Conservation (phyloP, 2,329 filamentous ascomycete species). For the Didymella segeticola region DNA sequence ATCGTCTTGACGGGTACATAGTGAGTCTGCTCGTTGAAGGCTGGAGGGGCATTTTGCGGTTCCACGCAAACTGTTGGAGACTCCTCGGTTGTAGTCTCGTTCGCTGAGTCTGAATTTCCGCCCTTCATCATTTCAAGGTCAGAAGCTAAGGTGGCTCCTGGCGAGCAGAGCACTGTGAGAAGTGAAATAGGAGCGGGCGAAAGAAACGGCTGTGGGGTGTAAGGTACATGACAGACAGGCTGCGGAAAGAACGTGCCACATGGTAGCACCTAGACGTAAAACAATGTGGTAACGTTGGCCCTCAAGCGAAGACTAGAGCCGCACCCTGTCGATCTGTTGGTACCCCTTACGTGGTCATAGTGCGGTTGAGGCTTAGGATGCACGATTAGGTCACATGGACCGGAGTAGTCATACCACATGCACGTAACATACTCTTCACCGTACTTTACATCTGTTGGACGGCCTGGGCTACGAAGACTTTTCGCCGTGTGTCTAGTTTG, state of each 20-base stretch:
- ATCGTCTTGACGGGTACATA: constrained; percentile 30
- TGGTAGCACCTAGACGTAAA: not conserved
- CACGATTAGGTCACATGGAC: not conserved
- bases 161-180: not conserved
- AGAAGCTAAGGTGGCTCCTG: not conserved
- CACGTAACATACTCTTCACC: not conserved
- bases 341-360: not conserved
- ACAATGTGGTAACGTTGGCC: not conserved
- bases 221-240: too few relatives aligned
- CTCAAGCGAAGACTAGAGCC: not conserved
- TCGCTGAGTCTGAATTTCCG: not conserved
- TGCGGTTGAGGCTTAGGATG: not conserved
- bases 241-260: too few relatives aligned
- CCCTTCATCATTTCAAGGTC: not conserved
- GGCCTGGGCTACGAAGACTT: not conserved
- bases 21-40: constrained; percentile 32
- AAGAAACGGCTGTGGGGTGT: not conserved
- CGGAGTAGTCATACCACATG: not conserved
- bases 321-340: not conserved
- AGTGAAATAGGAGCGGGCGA: not conserved
- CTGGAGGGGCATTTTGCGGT: not conserved
- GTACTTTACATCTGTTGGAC: not conserved
- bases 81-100: not conserved
- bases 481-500: not conserved
- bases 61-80: not conserved